These are phyloP conservation scores for Marasmius sp. DNA, from an alignment of 1,284 basidiomycete genomes.

Conservation along the genomic window DNA sequence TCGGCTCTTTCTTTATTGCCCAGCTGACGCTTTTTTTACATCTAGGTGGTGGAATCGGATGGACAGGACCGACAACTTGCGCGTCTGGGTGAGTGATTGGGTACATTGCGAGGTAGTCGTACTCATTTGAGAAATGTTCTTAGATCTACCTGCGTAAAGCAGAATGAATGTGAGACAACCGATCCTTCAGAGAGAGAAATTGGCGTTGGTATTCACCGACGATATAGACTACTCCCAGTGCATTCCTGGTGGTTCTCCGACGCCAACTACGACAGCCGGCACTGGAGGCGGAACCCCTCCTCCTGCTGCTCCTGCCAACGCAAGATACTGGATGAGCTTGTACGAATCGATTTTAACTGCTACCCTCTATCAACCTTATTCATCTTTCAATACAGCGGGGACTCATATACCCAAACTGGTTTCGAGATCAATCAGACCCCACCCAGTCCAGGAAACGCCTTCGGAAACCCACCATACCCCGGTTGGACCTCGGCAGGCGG, in stretches of 20 bases:
- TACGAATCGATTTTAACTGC: conserved; percentile 21
- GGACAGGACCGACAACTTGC: conserved; percentile 40
- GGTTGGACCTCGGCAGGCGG: conserved; percentile 57
- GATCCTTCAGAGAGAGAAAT: neutral
- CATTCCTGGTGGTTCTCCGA: neutral
- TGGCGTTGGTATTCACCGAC: neutral
- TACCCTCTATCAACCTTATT: neutral
- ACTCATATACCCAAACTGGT: conserved; percentile 58
- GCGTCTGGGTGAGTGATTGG: conserved; percentile 26
- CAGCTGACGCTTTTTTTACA: neutral
- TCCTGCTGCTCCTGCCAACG: conserved; percentile 15
- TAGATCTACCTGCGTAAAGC: conserved; percentile 19
- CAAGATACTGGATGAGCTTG: conserved; percentile 54
- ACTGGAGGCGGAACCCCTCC: conserved; percentile 16
- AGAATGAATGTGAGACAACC: neutral
- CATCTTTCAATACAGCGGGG: conserved; percentile 38
- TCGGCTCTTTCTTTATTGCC: neutral
- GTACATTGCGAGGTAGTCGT: neutral
- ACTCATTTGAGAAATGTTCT: no score
- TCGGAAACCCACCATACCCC: conserved; percentile 60
- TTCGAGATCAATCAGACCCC: conserved; percentile 42
- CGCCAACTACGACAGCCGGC: conserved; percentile 20
- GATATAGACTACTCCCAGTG: conserved; percentile 2
- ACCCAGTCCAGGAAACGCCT: conserved; percentile 47
- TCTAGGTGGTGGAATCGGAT: conserved; percentile 37